Evolutionary conservation across 2,329 filamentous ascomycete species (phyloP), one percentile per base, ranked within the genome.

Genomic region (Calonectria ilicicola): DNA sequence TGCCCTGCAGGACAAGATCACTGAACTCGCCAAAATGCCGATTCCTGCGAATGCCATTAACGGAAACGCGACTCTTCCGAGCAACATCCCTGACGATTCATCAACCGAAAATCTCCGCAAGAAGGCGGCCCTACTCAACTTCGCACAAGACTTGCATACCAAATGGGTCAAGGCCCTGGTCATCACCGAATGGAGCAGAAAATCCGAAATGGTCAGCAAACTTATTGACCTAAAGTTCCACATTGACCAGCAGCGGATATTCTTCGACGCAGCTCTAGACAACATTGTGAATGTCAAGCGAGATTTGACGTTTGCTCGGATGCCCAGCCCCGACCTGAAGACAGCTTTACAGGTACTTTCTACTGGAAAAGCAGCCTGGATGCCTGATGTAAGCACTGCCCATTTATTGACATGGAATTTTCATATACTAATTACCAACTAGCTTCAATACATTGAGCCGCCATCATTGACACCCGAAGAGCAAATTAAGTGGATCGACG

Each of bases 131-230:
- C 83, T 98, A 66, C 84, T 98, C 72, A 91, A 94, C 51, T 98
- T 97, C 85, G 92, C 94, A 10, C 93, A 96, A 81, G 90, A 92
- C 26, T 91, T 93, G 80, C 93, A 98, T 80, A 92, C 93, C 35
- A 95, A 95, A 85, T 98, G 97, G 88, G 95, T 98, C 82, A 98
- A 99, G 85, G 91, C 96, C 9, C 88, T 98, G 23, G 95, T 99
- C 26, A 92, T 99, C 58, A 92, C 94, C 2, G 93, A 97, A 84
- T 99, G 97, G 97, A 94, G 94, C 81, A 90, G 94, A 80, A 93
- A 94, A 82, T 92, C 93, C 40, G 89, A 91, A 46, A 91, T 94
- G 77, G 94, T 98, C 77, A 94, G 93, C 85, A 95, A 93, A 83
- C 89, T 98, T 73, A 97, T 98, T 76, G 96, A 98, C 80, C 86